These are phyloP conservation scores for Silene noctiflora DNA, from an alignment of 179 eudicot species.

Conservation along the genomic window DNA sequence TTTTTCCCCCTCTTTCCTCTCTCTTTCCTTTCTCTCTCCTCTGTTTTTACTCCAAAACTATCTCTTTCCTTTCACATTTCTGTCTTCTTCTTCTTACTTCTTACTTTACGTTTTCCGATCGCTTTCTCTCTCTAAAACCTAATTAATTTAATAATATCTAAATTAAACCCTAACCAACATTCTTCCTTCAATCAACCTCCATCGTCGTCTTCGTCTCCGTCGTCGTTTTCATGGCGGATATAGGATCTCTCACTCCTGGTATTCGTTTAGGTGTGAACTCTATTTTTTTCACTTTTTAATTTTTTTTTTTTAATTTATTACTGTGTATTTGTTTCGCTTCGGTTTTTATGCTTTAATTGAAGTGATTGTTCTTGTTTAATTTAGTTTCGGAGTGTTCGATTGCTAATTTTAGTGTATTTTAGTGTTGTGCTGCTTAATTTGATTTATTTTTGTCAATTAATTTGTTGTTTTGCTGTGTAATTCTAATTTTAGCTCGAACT, in stretches of 20 bases:
- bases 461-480: neutral
- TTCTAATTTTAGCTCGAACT: neutral
- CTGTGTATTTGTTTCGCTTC: neutral
- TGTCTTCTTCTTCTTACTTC: neutral
- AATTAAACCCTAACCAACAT: slow-evolving; percentile 20
- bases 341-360: neutral
- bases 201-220: neutral
- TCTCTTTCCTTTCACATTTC: neutral
- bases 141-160: neutral
- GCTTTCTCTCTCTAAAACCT: slow-evolving; percentile 4
- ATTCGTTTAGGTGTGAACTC: slow-evolving; percentile 41
- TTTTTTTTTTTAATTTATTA: slow-evolving; percentile 4
- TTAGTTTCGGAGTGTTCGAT: neutral
- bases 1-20: neutral
- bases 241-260: slow-evolving; percentile 38
- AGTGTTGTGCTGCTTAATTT: slow-evolving; percentile 1
- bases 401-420: neutral
- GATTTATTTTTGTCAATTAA: neutral
- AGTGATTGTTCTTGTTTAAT: neutral
- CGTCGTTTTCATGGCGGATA: slow-evolving; percentile 28
- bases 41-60: neutral
- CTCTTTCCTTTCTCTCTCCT: slow-evolving; percentile 13
- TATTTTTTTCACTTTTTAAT: neutral
- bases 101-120: slow-evolving; percentile 1
- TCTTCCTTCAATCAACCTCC: slow-evolving; percentile 11